A percentile compares a stretch with the other conserved stretches of the same genome.
Evolutionary conservation across 2,329 filamentous ascomycete species (phyloP).

Genomic region (Phialophora verrucosa): DNA sequence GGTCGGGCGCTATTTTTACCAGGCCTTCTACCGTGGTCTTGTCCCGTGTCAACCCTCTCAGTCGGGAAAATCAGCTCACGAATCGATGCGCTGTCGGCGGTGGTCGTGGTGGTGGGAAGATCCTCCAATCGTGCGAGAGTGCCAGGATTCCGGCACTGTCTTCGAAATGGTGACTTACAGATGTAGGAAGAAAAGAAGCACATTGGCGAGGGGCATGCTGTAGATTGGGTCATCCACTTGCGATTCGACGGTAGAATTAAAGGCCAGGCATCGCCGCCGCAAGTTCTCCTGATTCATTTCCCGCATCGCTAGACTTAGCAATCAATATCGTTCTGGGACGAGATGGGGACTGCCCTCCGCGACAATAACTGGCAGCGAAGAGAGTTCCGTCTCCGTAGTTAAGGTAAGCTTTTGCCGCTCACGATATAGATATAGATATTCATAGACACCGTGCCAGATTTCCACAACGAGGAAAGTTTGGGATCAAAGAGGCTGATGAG

Average conservation of each 20-base stretch:
- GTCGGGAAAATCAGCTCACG: neutral
- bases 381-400: too few species aligned
- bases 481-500: neutral
- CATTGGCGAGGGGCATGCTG: neutral
- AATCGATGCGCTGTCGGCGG: neutral
- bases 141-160: neutral
- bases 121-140: slow-evolving; percentile 2
- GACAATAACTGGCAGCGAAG: neutral
- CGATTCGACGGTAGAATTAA: neutral
- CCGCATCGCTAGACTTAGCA: neutral
- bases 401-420: neutral
- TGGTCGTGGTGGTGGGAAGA: neutral
- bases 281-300: neutral
- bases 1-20: slow-evolving; percentile 3
- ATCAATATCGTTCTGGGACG: neutral
- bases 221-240: neutral
- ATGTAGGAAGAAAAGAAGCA: neutral
- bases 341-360: neutral
- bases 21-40: neutral
- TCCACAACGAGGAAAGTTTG: neutral
- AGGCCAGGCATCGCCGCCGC: neutral
- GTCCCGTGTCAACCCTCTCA: neutral
- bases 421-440: neutral
- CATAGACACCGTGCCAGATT: neutral
- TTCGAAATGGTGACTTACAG: neutral